phyloP scores from a whole-genome alignment of 2,329 filamentous ascomycete genomes.

The Knufia fluminis region DNA sequence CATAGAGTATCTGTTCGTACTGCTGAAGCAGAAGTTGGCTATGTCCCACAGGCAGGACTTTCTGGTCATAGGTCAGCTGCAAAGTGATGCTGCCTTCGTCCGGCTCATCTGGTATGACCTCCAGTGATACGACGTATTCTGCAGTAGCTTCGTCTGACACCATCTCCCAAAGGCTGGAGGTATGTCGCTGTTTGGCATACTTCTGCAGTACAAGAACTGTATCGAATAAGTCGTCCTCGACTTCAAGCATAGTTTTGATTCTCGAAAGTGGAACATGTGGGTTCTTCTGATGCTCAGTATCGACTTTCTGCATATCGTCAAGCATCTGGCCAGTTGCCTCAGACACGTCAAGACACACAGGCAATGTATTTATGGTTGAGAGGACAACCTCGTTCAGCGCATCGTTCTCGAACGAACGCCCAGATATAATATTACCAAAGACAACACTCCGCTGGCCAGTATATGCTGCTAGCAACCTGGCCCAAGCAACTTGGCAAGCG shows the following conservation, averaged over 20 bases:
- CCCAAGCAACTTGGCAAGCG: slow-evolving; percentile 69
- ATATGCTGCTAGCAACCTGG: slow-evolving; percentile 64
- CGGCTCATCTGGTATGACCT: slow-evolving; percentile 43
- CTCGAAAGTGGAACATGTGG: slow-evolving; percentile 62
- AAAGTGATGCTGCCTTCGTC: slow-evolving; percentile 43
- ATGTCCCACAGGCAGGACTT: slow-evolving; percentile 60
- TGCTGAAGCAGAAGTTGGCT: slow-evolving; percentile 59
- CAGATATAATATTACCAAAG: slow-evolving; percentile 74
- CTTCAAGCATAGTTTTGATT: slow-evolving; percentile 62
- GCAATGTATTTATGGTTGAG: slow-evolving; percentile 74
- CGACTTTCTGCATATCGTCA: slow-evolving; percentile 54
- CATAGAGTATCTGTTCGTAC: slow-evolving; percentile 56
- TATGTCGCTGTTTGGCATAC: slow-evolving; percentile 21
- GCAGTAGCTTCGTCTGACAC: slow-evolving; percentile 51
- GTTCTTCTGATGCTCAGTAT: slow-evolving; percentile 55
- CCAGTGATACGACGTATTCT: slow-evolving; percentile 67
- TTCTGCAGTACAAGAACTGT: slow-evolving; percentile 80
- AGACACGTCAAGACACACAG: slow-evolving; percentile 52
- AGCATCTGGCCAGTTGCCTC: slow-evolving; percentile 51
- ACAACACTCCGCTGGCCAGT: slow-evolving; percentile 63
- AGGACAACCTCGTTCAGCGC: slow-evolving; percentile 52
- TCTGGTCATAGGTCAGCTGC: slow-evolving; percentile 56
- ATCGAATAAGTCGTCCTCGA: slow-evolving; percentile 64
- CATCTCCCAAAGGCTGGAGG: slow-evolving; percentile 47
- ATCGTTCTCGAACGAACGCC: slow-evolving; percentile 52